Evolutionary conservation across 345 rosid genomes (phyloP), one percentile per base, ranked within the genome.

Genomic region (Stellera chamaejasme): DNA sequence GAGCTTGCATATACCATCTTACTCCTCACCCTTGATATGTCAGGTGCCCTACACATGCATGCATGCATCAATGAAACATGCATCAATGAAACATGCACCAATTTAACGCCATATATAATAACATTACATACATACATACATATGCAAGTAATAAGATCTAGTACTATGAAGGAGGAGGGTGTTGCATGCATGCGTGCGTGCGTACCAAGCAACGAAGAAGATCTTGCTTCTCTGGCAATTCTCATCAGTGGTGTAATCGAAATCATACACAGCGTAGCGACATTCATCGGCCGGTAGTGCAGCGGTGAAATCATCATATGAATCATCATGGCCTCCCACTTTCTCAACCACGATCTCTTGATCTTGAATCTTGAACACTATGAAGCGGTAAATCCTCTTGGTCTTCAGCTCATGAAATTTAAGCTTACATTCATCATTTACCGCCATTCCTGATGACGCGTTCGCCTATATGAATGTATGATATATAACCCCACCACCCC

Each of bases 211-310:
- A 19, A 92, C 74, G 85, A 92, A 92, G 83, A 88, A 85, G 61
- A 92, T 92, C 73, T 92, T 92, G 96, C 95, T 88, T 75, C 85
- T 92, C 87, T 92, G 98, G 81, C 93, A 84, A 60, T 92, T 82
- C 77, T 92, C 98, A 27, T 55, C 45, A 42, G 96, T 92, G 47
- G 66, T 81, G 84, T 81, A 92, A 52, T 92, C 96, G 8, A 88
- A 86, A 58, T 92, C 98, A 43, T 56, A 92, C 66, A 92, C 98
- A 16, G 96, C 88, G 42, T 92, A 92, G 58, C 98, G 96, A 14
- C 98, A 92, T 55, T 92, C 98, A 43, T 88, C 69, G 1, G 88
- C 73, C 0, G 98, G 98, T n/a, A 92, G 63, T 43, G 85, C 78
- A 6, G 72, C 75, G 8, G 78, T 6, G 81, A 92, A 92, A 56